phyloP scores from a whole-genome alignment of 73 alveolate genomes.

The Stentor coeruleus region DNA sequence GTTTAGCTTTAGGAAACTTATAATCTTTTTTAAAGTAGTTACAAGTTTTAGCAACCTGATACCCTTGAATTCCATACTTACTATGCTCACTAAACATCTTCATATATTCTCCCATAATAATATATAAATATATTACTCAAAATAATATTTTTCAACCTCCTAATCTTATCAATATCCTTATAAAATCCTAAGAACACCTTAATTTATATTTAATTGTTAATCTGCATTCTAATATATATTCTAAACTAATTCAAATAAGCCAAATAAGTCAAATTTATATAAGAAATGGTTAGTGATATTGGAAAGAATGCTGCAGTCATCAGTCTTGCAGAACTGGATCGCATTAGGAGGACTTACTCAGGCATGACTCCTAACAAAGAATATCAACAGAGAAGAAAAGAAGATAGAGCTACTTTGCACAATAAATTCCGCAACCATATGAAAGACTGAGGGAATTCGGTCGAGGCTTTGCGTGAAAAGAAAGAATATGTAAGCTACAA shows the following conservation, averaged over 20 bases:
- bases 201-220: no score
- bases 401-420: conserved; percentile 30
- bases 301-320: conserved; percentile 1
- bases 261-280: no score
- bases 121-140: no score
- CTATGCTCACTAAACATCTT: no score
- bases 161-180: no score
- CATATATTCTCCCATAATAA: no score
- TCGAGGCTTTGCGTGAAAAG: conserved; percentile 54
- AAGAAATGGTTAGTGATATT: neutral
- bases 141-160: no score
- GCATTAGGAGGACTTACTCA: neutral
- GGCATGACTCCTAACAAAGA: neutral
- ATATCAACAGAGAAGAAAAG: conserved; percentile 13
- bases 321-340: neutral
- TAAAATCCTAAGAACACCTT: no score
- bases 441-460: conserved; percentile 57
- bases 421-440: conserved; percentile 58
- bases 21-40: neutral
- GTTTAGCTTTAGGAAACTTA: neutral
- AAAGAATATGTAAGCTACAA: conserved; percentile 63
- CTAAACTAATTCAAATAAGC: no score
- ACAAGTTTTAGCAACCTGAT: neutral
- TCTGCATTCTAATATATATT: no score
- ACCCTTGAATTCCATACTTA: neutral